A percentile compares a stretch with the other conserved stretches of the same genome.
Conservation (phyloP, 176 grass and related monocot genomes). For the Aegilops speltoides region DNA sequence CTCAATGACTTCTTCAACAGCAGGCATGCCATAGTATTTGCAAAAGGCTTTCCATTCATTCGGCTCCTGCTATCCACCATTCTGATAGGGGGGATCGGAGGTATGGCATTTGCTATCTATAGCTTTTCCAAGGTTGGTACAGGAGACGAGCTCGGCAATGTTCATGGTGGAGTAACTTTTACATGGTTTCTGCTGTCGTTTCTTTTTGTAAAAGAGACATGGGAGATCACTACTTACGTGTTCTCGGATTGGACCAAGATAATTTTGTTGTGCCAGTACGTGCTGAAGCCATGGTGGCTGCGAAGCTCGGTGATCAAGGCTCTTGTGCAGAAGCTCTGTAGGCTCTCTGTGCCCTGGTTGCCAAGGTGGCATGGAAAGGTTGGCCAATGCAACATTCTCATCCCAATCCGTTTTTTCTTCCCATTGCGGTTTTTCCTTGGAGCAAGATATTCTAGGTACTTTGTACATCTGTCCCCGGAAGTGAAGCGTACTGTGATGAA, state of each 20-base stretch:
- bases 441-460: no score
- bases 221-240: neutral
- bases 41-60: neutral
- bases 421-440: no score
- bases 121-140: neutral
- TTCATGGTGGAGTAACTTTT: neutral
- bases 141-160: neutral
- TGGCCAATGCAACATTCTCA: conserved; percentile 11
- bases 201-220: conserved; percentile 9
- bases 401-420: rapidly evolving
- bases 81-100: neutral
- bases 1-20: conserved; percentile 25
- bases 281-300: neutral
- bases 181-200: neutral
- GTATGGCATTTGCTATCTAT: neutral
- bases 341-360: neutral
- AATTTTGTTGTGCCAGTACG: neutral
- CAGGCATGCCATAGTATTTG: neutral
- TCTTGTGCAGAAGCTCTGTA: neutral
- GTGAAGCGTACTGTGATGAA: neutral
- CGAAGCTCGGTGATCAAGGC: neutral
- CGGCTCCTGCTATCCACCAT: neutral
- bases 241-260: conserved; percentile 41
- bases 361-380: conserved; percentile 24
- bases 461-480: neutral